Evolutionary conservation across 2,329 filamentous ascomycete genomes (phyloP), one percentile per base, ranked within the genome.

Genomic region (Neonectria faginata): DNA sequence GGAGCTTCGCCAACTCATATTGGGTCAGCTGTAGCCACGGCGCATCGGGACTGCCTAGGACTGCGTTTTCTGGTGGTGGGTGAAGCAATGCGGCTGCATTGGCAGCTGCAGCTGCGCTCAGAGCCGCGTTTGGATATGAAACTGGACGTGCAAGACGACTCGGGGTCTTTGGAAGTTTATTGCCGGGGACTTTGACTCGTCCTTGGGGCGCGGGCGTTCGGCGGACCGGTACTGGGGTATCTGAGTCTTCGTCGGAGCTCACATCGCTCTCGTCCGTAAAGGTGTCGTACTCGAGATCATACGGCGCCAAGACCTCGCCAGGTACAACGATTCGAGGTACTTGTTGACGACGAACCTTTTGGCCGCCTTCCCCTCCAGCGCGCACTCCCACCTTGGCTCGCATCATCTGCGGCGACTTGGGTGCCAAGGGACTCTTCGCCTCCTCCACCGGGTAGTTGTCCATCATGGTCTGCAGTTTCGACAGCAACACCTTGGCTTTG

Each of bases 11-110:
- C 51, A 91, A 81, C 74, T 91, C 89, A 67, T 87, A 90, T 16
- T 84, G 81, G 7, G 88, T 91, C 41, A 91, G 82, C 70, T 88
- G 88, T 25, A 91, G 80, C 89, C 89, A 91, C 0, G 89, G 89
- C 11, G 87, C 85, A 71, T 90, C 85, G 3, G 81, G 72, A 60
- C 87, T 88, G 29, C 88, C 88, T 14, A 85, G 79, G 2, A 86
- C 81, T 2, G 86, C 87, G 66, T 89, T 84, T 29, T 86, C 83
- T 0, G 88, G 88, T 1, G 88, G 88, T 3, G 88, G 88, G 42
- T 86, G 81, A 14, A 88, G 79, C 57, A 81, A 67, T 3, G 79
- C 79, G 5, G 81, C 79, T 0, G 80, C 79, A n/a, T 79, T 78
- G 8, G 79, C 77, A 22, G 79, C 79, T 5, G 76, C 77, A 0